phyloP scores from a whole-genome alignment of 495 filamentous ascomycete genomes.

The Penicillium goetzii region DNA sequence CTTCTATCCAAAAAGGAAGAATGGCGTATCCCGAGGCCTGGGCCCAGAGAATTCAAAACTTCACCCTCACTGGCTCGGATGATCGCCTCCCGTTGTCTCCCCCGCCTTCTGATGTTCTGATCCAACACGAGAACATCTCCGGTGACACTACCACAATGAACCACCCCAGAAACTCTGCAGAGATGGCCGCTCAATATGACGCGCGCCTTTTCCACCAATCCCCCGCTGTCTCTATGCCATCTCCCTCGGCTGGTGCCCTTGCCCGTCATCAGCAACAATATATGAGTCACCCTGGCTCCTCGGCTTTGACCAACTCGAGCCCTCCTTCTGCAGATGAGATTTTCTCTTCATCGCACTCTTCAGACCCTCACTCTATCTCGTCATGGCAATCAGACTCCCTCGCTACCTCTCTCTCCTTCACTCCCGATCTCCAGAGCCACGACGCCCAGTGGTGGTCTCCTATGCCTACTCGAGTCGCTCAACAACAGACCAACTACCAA shows the following conservation, averaged over 20 bases:
- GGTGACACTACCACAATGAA: conserved; percentile 28
- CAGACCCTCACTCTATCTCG: conserved; percentile 48
- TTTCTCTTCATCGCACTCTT: conserved; percentile 51
- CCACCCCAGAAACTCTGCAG: conserved; percentile 35
- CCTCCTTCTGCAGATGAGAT: conserved; percentile 49
- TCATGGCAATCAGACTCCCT: conserved; percentile 53
- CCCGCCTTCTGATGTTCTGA: conserved; percentile 47
- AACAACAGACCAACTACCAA: conserved; percentile 45
- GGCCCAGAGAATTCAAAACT: conserved; percentile 48
- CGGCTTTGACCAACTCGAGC: conserved; percentile 43
- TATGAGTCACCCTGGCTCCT: conserved; percentile 40
- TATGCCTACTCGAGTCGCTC: conserved; percentile 42
- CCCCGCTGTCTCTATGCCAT: conserved; percentile 46
- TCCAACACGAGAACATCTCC: conserved; percentile 46
- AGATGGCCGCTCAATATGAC: conserved; percentile 44
- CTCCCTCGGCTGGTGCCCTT: conserved; percentile 35
- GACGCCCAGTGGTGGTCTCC: conserved; percentile 53
- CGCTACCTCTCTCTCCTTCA: conserved; percentile 43
- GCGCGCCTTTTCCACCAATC: conserved; percentile 42
- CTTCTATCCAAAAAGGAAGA: conserved; percentile 43
- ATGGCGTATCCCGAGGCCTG: conserved; percentile 52
- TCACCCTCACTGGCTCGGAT: conserved; percentile 40
- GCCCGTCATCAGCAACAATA: conserved; percentile 43
- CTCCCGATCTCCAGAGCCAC: conserved; percentile 45
- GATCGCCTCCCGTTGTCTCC: conserved; percentile 51